Percentiles rank a stretch among this genome's conserved stretches.
Evolutionary conservation across 2,329 filamentous ascomycete genomes (phyloP).

Genomic region (Arachnomyces sp.): DNA sequence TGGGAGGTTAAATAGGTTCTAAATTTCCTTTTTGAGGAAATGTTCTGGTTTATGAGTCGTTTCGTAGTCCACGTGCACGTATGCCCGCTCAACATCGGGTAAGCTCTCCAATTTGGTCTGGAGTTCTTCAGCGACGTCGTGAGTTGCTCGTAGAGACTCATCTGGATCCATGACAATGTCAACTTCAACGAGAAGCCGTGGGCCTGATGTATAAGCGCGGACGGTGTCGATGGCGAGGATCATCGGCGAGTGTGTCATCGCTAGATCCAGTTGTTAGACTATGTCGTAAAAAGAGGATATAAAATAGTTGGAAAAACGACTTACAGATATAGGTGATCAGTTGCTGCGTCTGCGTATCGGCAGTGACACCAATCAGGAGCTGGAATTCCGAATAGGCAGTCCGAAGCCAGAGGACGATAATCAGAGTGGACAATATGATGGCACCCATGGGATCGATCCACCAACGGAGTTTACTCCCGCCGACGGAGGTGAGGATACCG

Average conservation of each 20-base stretch:
- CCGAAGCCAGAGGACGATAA: slow-evolving; percentile 71
- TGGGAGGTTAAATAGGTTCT: slow-evolving; percentile 7
- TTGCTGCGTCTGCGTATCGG: slow-evolving; percentile 77
- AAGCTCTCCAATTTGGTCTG: slow-evolving; percentile 91
- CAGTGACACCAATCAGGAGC: slow-evolving; percentile 81
- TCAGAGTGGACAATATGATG: slow-evolving; percentile 70
- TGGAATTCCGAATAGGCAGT: slow-evolving; percentile 87
- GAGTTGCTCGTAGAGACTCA: slow-evolving; percentile 66
- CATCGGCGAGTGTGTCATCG: slow-evolving; percentile 75
- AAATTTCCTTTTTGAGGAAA: slow-evolving; percentile 59
- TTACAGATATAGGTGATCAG: slow-evolving; percentile 88
- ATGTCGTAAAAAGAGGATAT: neutral
- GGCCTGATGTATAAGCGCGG: slow-evolving; percentile 82
- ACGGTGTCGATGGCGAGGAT: slow-evolving; percentile 91
- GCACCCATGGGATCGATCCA: slow-evolving; percentile 94
- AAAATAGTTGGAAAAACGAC: slow-evolving; percentile 13
- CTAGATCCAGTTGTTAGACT: slow-evolving; percentile 22
- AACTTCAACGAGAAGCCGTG: slow-evolving; percentile 86
- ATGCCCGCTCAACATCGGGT: slow-evolving; percentile 85
- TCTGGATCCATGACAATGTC: slow-evolving; percentile 87
- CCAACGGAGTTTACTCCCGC: slow-evolving; percentile 80
- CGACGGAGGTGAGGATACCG: slow-evolving; percentile 83
- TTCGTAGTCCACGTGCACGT: slow-evolving; percentile 96
- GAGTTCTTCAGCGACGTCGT: slow-evolving; percentile 88
- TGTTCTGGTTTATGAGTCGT: slow-evolving; percentile 91